A percentile compares a stretch with the other conserved stretches of the same genome.
phyloP scores from a whole-genome alignment of 2,329 filamentous ascomycete genomes.

The Amesomyces nigricolor region DNA sequence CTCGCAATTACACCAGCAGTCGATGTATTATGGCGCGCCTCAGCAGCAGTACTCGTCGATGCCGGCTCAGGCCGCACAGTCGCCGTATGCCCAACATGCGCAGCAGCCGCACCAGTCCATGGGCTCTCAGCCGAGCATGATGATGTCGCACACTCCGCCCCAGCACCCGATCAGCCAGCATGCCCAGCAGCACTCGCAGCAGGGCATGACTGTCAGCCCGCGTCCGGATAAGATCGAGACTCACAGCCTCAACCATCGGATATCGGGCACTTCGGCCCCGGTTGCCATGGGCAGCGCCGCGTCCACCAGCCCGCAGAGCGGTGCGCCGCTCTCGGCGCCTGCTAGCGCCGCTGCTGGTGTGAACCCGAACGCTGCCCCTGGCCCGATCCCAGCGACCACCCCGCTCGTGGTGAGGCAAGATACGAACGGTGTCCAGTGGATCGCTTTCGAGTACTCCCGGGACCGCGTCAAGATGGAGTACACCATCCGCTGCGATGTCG shows the following conservation, averaged over 20 bases:
- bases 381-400: constrained; percentile 93
- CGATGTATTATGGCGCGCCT: constrained; percentile 67
- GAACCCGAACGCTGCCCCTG: constrained; percentile 87
- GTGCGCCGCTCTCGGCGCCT: constrained; percentile 40
- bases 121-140: constrained; percentile 59
- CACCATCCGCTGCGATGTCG: constrained; percentile 94
- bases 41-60: constrained; percentile 62
- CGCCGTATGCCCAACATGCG: constrained; percentile 56
- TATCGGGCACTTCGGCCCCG: constrained; percentile 52
- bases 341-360: constrained; percentile 50
- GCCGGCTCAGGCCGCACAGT: constrained; percentile 54
- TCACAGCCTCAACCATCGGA: constrained; percentile 51
- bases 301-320: constrained; percentile 36
- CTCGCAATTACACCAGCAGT: constrained; percentile 70
- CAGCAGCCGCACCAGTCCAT: constrained; percentile 53
- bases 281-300: constrained; percentile 39
- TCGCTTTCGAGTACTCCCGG: constrained; percentile 94
- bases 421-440: constrained; percentile 96
- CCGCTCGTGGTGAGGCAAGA: constrained; percentile 92
- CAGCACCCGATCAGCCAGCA: constrained; percentile 57
- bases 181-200: constrained; percentile 49
- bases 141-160: constrained; percentile 57
- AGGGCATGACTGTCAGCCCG: constrained; percentile 56
- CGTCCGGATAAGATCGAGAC: constrained; percentile 58
- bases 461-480: constrained; percentile 99